These are phyloP conservation scores for Cercophora scortea DNA, from an alignment of 495 filamentous ascomycete species.

Conservation along the genomic window DNA sequence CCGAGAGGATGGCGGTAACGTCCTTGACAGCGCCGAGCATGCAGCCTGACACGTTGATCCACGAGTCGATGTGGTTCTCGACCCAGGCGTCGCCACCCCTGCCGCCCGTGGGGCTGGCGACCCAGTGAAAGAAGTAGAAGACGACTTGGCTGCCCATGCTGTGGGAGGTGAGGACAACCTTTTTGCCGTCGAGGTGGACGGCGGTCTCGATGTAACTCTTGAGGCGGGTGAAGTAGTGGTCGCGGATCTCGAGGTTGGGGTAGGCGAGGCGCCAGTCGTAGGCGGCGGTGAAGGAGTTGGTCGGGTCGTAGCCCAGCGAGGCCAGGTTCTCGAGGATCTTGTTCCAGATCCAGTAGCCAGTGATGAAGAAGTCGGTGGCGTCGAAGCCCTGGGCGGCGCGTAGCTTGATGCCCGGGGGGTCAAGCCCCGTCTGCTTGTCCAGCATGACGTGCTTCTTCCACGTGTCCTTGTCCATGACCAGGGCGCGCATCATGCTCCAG, in stretches of 20 bases:
- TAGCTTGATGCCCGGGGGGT: constrained; percentile 87
- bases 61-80: constrained; percentile 79
- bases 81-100: constrained; percentile 84
- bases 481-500: constrained; percentile 95
- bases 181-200: constrained; percentile 57
- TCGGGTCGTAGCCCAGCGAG: constrained; percentile 91
- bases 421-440: constrained; percentile 81
- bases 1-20: constrained; percentile 81
- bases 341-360: constrained; percentile 95
- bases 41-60: constrained; percentile 97
- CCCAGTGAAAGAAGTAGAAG: constrained; percentile 98
- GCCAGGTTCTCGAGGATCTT: constrained; percentile 97
- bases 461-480: constrained; percentile 83
- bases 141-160: constrained; percentile 96
- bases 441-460: constrained; percentile 98
- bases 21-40: constrained; percentile 96
- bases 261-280: constrained; percentile 99
- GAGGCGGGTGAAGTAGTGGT: constrained; percentile 86
- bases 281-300: constrained; percentile 88
- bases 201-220: constrained; percentile 86
- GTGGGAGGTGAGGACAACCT: constrained; percentile 83
- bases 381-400: constrained; percentile 96
- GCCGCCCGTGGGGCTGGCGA: constrained; percentile 70
- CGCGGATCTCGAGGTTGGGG: constrained; percentile 74
- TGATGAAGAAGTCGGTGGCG: constrained; percentile 93